These are phyloP conservation scores for Russula olivacea DNA, from an alignment of 768 basidiomycete genomes.

Conservation along the genomic window DNA sequence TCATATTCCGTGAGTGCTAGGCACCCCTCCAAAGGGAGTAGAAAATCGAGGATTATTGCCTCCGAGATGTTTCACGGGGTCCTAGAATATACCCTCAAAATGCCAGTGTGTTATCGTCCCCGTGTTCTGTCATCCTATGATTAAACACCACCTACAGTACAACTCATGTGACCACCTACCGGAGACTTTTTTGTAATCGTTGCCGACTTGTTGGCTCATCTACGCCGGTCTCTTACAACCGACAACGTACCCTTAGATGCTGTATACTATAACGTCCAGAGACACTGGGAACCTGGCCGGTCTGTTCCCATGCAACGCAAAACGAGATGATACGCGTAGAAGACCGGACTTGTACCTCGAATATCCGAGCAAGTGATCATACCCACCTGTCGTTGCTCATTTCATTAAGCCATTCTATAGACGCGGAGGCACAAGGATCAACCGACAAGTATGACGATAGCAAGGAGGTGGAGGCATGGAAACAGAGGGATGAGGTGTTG, in stretches of 20 bases:
- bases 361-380: background rate
- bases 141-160: conserved; percentile 48
- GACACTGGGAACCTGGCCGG: conserved; percentile 58
- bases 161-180: conserved; percentile 35
- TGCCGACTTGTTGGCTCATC: conserved; percentile 82
- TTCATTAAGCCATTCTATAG: background rate
- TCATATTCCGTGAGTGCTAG: conserved; percentile 40
- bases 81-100: conserved; percentile 71
- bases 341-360: background rate
- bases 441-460: background rate
- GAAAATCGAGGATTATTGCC: background rate
- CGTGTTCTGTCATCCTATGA: conserved; percentile 47
- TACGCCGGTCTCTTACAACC: conserved; percentile 74
- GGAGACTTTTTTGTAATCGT: conserved; percentile 67
- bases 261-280: conserved; percentile 58
- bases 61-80: conserved; percentile 28
- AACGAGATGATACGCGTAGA: conserved; percentile 39
- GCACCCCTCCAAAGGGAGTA: background rate
- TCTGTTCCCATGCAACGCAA: conserved; percentile 77
- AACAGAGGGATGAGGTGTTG: too few relatives aligned
- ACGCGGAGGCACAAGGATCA: background rate
- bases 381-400: background rate
- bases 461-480: background rate
- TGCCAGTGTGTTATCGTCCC: conserved; percentile 74
- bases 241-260: conserved; percentile 43